Evolutionary conservation across 2,329 filamentous ascomycete species (phyloP).

Genomic region (Xylariaceae sp.): DNA sequence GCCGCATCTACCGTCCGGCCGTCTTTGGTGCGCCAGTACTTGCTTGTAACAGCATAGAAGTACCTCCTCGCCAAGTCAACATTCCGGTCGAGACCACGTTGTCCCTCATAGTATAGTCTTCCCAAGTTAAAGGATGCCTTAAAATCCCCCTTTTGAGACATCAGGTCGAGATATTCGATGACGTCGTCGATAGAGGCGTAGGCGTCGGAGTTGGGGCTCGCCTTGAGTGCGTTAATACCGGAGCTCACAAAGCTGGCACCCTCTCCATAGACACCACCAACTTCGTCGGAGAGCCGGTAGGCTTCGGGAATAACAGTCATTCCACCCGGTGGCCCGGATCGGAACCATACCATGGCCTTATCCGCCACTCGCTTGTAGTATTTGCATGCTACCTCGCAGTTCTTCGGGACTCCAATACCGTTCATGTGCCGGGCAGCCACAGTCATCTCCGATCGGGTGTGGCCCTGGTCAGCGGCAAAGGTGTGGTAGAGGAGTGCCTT

Average conservation of each 20-base stretch:
- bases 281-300: conserved; percentile 84
- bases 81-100: conserved; percentile 70
- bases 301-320: conserved; percentile 73
- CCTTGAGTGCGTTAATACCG: conserved; percentile 74
- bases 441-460: conserved; percentile 89
- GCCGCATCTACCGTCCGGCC: conserved; percentile 71
- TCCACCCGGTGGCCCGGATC: conserved; percentile 87
- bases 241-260: conserved; percentile 89
- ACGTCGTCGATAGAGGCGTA: conserved; percentile 90
- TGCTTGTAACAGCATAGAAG: conserved; percentile 74
- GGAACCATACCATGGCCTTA: conserved; percentile 84
- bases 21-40: conserved; percentile 74
- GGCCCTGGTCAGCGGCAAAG: conserved; percentile 80
- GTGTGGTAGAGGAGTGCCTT: conserved; percentile 92
- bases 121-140: conserved; percentile 85
- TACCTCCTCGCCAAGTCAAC: conserved; percentile 73
- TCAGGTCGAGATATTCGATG: conserved; percentile 87
- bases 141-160: conserved; percentile 85
- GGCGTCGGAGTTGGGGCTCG: conserved; percentile 71
- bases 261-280: conserved; percentile 91
- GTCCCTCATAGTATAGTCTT: conserved; percentile 84
- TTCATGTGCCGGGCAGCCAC: conserved; percentile 81
- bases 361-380: conserved; percentile 94
- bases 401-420: conserved; percentile 80
- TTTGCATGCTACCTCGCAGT: conserved; percentile 78